Evolutionary conservation across 371 early-diverging fungal genomes (phyloP), one percentile per base, ranked within the genome.

Genomic region (Batrachochytrium dendrobatidis): DNA sequence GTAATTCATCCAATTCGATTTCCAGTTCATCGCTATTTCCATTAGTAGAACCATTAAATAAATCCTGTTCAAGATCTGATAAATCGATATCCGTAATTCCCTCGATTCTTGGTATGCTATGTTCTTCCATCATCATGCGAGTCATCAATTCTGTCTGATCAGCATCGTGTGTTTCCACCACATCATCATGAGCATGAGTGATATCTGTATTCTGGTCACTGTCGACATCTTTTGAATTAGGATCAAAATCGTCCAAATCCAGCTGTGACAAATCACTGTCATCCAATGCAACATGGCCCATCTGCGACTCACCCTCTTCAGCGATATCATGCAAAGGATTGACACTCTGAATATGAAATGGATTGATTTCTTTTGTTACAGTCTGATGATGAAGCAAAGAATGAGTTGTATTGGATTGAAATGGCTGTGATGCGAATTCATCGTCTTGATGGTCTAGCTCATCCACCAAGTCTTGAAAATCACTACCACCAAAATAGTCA

Each of bases 401-500:
- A 17, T 34, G 18, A 12, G 51, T 39, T 18, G 53, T 26, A 12
- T 54, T 53, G 8, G 59, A 24, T 32, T 10, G 54, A 59, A 17
- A 31, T 25, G 18, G 17, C 49, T 6, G 22, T 34, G 34, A 53
- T 32, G 18, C 5, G 18, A 30, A n/a, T 25, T 12, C 50, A 20
- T 56, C 15, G 26, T 39, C 61, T 56, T 52, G 56, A 10, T 53
- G 32, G 20, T 62, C 57, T 34, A 62, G 34, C 22, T 56, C 34
- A 25, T 62, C 62, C 0, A 62, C 52, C 34, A 55, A 49, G 28
- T 63, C 58, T n/a, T n/a, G n/a, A n/a, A n/a, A n/a, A n/a, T n/a
- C n/a, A n/a, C n/a, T n/a, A n/a, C n/a, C n/a, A n/a, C n/a, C n/a
- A n/a, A n/a, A n/a, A n/a, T n/a, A n/a, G n/a, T n/a, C n/a, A n/a